Evolutionary conservation across 1,284 basidiomycete species (phyloP).

Genomic region (Cutaneotrichosporon sp.): DNA sequence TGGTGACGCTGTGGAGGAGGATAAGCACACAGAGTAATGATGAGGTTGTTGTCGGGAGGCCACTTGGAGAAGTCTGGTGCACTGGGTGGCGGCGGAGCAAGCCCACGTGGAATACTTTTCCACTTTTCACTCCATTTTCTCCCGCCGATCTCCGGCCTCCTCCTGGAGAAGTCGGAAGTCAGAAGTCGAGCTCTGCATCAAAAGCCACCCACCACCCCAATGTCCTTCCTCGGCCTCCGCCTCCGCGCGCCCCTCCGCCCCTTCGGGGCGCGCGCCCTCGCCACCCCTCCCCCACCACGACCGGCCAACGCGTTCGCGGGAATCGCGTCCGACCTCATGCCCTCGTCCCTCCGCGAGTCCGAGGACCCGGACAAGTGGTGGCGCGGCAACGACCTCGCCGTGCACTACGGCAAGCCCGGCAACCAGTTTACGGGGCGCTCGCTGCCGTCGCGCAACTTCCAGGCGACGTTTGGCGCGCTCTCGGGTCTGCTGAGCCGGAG

Average conservation of each 20-base stretch:
- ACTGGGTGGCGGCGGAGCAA: neutral
- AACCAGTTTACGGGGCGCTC: conserved; percentile 32
- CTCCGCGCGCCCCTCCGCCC: neutral
- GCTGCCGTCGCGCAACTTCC: conserved; percentile 17
- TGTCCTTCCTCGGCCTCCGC: neutral
- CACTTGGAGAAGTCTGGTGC: too few relatives aligned
- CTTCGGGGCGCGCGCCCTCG: neutral
- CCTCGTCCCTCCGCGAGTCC: conserved; percentile 6
- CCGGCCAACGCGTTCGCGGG: neutral
- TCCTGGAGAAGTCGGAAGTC: neutral
- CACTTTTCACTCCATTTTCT: neutral
- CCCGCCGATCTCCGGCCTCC: neutral
- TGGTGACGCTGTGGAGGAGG: neutral
- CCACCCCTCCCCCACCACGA: neutral
- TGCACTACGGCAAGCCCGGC: conserved; percentile 21
- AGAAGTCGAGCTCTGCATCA: too few relatives aligned
- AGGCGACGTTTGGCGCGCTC: conserved; percentile 23
- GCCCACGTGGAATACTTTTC: conserved; percentile 4
- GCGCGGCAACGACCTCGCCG: conserved; percentile 7
- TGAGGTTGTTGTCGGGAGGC: too few relatives aligned
- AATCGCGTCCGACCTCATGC: conserved; percentile 4
- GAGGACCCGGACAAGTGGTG: conserved; percentile 27
- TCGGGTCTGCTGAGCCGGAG: conserved; percentile 12
- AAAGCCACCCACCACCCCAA: neutral
- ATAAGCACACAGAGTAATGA: neutral